A percentile compares a stretch with the other conserved stretches of the same genome.
Evolutionary conservation across 331 rosid species (phyloP).

Genomic region (Quercus phellos): DNA sequence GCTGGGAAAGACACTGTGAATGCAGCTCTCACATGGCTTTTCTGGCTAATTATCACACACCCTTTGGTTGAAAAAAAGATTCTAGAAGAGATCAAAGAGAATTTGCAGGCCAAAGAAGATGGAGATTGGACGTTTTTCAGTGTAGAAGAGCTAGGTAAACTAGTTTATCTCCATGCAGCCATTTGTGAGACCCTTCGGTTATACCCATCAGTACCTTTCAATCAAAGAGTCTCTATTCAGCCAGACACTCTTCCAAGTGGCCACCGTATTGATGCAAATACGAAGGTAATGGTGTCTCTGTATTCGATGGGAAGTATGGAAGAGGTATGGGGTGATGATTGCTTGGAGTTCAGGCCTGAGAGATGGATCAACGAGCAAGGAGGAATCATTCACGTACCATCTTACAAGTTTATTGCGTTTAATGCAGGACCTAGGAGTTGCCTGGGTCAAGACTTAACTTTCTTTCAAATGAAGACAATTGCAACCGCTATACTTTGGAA

Average conservation of each 20-base stretch:
- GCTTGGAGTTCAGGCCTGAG: too few species aligned
- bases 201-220: too few species aligned
- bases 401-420: not conserved
- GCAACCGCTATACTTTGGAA: not conserved
- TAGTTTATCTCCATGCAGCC: too few species aligned
- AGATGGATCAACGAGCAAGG: too few species aligned
- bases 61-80: slow-evolving; percentile 8
- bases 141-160: not conserved
- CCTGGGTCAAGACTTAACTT: slow-evolving; percentile 26
- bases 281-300: not conserved
- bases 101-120: not conserved
- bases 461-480: slow-evolving; percentile 15
- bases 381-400: too few species aligned
- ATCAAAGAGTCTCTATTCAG: too few species aligned
- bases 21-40: not conserved
- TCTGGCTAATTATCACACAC: too few species aligned
- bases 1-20: slow-evolving; percentile 12
- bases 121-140: not conserved
- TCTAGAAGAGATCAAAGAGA: slow-evolving; percentile 19
- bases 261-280: slow-evolving; percentile 1
- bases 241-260: slow-evolving; percentile 19
- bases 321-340: too few species aligned
- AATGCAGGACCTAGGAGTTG: slow-evolving; percentile 31
- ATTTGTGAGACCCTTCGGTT: too few species aligned
- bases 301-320: too few species aligned